Percentiles rank a stretch among this genome's conserved stretches.
Evolutionary conservation across 1,284 basidiomycete species (phyloP).

Genomic region (Meira miltonrushii): DNA sequence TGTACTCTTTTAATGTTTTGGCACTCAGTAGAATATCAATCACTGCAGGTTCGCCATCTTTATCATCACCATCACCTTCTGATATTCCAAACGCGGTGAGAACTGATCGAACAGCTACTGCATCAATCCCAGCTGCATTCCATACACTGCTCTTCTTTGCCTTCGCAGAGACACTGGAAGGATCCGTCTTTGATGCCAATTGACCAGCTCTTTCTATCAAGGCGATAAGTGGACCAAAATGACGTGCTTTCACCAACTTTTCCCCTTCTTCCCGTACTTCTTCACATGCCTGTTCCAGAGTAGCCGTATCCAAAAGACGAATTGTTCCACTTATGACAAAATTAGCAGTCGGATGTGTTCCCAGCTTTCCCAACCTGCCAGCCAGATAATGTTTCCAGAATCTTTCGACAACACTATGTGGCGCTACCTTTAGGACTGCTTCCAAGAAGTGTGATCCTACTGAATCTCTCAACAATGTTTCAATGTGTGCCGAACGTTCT

Average conservation of each 20-base stretch:
- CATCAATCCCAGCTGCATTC: background rate
- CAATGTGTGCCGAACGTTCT: slow-evolving; percentile 24
- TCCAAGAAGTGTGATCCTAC: slow-evolving; percentile 46
- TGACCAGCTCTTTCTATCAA: slow-evolving; percentile 7
- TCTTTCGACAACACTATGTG: slow-evolving; percentile 14
- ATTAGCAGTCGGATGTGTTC: slow-evolving; percentile 45
- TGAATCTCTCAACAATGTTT: slow-evolving; percentile 42
- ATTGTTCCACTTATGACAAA: slow-evolving; percentile 37
- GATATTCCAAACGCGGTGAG: background rate
- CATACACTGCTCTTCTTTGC: background rate
- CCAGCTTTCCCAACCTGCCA: slow-evolving; percentile 36
- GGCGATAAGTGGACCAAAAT: slow-evolving; percentile 11
- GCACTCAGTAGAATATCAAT: background rate
- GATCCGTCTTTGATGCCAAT: background rate
- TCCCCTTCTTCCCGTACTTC: slow-evolving; percentile 14
- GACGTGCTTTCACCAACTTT: slow-evolving; percentile 20
- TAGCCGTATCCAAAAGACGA: slow-evolving; percentile 10
- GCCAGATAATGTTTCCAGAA: slow-evolving; percentile 41
- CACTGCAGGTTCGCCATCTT: background rate
- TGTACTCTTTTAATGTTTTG: slow-evolving; percentile 3
- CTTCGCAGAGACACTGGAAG: background rate
- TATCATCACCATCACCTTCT: background rate
- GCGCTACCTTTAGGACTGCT: slow-evolving; percentile 18
- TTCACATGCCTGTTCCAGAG: slow-evolving; percentile 8
- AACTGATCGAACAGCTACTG: background rate